phyloP scores from a whole-genome alignment of 352 stramenopile genomes.

The Nothophytophthora sp. region DNA sequence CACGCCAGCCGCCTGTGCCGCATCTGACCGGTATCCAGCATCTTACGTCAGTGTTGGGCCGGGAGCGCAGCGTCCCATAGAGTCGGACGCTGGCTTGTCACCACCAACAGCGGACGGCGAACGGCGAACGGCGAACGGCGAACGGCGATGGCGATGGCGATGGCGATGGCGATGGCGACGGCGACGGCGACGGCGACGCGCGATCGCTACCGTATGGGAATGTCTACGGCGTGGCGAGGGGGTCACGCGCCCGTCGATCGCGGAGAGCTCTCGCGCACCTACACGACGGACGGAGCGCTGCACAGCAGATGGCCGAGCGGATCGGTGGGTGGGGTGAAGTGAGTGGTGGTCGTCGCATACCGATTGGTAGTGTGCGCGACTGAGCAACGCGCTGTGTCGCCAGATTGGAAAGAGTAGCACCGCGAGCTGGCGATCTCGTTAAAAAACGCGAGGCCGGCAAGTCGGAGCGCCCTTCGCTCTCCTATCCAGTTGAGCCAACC shows the following conservation, averaged over 20 bases:
- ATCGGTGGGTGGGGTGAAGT: conserved; percentile 22
- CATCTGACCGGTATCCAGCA: too few relatives aligned
- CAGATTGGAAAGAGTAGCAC: neutral
- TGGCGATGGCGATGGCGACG: too few relatives aligned
- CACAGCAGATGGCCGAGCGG: conserved; percentile 14
- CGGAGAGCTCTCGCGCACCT: conserved; percentile 25
- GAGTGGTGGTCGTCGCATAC: conserved; percentile 3
- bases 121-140: too few relatives aligned
- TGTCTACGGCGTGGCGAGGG: conserved; percentile 4
- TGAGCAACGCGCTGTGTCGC: conserved; percentile 17
- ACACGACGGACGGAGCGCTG: too few relatives aligned
- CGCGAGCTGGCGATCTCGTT: conserved; percentile 18
- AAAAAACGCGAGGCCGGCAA: conserved; percentile 18
- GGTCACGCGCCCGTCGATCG: conserved; percentile 10
- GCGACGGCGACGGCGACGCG: conserved; percentile 4
- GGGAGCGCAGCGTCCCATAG: too few relatives aligned
- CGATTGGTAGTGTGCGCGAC: conserved; percentile 29
- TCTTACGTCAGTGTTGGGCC: too few relatives aligned
- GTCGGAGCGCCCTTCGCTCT: too few relatives aligned
- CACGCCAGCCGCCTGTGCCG: too few relatives aligned
- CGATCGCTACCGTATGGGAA: neutral
- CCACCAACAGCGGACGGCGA: too few relatives aligned
- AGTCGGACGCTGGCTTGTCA: too few relatives aligned
- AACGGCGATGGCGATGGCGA: too few relatives aligned
- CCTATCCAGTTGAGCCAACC: too few relatives aligned